These are phyloP conservation scores for Circinella umbellata DNA, from an alignment of 371 early-diverging fungal species.

Conservation along the genomic window DNA sequence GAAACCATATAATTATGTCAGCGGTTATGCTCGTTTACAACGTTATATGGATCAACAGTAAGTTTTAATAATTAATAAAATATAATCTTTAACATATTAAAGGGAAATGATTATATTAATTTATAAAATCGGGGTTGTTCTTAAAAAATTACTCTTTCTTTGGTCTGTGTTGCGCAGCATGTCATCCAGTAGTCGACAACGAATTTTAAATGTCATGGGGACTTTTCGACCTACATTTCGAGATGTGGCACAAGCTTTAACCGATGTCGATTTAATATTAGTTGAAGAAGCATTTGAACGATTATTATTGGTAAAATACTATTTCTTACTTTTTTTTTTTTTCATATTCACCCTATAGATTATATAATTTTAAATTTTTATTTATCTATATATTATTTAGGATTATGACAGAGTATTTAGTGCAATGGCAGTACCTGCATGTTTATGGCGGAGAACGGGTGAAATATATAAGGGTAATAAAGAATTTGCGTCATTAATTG, in stretches of 20 bases:
- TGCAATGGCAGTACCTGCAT: slow-evolving; percentile 93
- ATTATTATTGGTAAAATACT: slow-evolving; percentile 66
- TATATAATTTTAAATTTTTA: background rate
- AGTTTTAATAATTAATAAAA: slow-evolving; percentile 12
- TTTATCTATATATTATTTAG: slow-evolving; percentile 30
- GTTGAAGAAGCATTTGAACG: slow-evolving; percentile 96
- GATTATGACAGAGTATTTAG: slow-evolving; percentile 93
- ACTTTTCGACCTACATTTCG: slow-evolving; percentile 89
- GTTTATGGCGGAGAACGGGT: slow-evolving; percentile 94
- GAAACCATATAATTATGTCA: slow-evolving; percentile 94
- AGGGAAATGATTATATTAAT: too few relatives aligned
- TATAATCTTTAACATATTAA: too few relatives aligned
- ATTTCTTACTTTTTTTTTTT: background rate
- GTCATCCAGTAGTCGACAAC: slow-evolving; percentile 73
- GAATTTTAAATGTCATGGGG: slow-evolving; percentile 86
- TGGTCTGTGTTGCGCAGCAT: slow-evolving; percentile 48
- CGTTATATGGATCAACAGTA: slow-evolving; percentile 89
- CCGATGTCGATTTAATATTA: slow-evolving; percentile 90
- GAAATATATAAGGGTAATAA: slow-evolving; percentile 96
- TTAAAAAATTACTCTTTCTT: slow-evolving; percentile 3
- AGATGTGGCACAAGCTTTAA: slow-evolving; percentile 82
- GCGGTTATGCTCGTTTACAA: slow-evolving; percentile 88
- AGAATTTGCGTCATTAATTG: slow-evolving; percentile 90
- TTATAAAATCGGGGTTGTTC: background rate
- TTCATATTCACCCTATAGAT: background rate